These are phyloP conservation scores for Termitomyces sp. DNA, from an alignment of 768 basidiomycete species.

Conservation along the genomic window DNA sequence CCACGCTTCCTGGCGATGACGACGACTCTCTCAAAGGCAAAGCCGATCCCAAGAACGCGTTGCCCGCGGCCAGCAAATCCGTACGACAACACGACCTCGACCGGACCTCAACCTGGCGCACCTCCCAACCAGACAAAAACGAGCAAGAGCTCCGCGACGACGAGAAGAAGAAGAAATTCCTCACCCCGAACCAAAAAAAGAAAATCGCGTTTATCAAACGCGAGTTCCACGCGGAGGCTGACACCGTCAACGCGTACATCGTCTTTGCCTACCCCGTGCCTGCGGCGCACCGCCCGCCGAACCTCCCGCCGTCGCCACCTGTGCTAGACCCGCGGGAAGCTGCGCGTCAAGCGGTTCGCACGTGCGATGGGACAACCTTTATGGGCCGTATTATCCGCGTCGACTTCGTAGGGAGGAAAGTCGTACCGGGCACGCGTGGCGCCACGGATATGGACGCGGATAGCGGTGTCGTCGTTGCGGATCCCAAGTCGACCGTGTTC, in stretches of 20 bases:
- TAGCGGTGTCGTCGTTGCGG: slow-evolving; percentile 30
- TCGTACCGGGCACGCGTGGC: slow-evolving; percentile 10
- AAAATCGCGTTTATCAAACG: slow-evolving; percentile 92
- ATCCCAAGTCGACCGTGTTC: slow-evolving; percentile 83
- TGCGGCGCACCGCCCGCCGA: slow-evolving; percentile 31
- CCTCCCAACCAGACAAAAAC: slow-evolving; percentile 32
- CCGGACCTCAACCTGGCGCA: slow-evolving; percentile 57
- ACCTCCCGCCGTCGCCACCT: slow-evolving; percentile 44
- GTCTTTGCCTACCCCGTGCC: slow-evolving; percentile 76
- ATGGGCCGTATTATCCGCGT: slow-evolving; percentile 77
- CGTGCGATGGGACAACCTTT: slow-evolving; percentile 67
- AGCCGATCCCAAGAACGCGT: slow-evolving; percentile 22
- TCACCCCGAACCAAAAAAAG: slow-evolving; percentile 85
- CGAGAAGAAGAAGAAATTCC: slow-evolving; percentile 38
- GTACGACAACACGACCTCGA: slow-evolving; percentile 47
- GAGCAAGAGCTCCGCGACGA: slow-evolving; percentile 26
- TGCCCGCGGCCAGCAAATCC: slow-evolving; percentile 22
- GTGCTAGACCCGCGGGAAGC: slow-evolving; percentile 69
- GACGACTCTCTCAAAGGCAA: slow-evolving; percentile 29
- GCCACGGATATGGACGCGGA: slow-evolving; percentile 17
- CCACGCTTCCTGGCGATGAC: slow-evolving; percentile 45
- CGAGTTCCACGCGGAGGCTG: slow-evolving; percentile 77
- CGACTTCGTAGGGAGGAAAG: slow-evolving; percentile 49
- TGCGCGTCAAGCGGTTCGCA: slow-evolving; percentile 49
- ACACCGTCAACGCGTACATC: slow-evolving; percentile 81